Conservation (phyloP, 345 rosid genomes). For the Bruguiera gymnorhiza region DNA sequence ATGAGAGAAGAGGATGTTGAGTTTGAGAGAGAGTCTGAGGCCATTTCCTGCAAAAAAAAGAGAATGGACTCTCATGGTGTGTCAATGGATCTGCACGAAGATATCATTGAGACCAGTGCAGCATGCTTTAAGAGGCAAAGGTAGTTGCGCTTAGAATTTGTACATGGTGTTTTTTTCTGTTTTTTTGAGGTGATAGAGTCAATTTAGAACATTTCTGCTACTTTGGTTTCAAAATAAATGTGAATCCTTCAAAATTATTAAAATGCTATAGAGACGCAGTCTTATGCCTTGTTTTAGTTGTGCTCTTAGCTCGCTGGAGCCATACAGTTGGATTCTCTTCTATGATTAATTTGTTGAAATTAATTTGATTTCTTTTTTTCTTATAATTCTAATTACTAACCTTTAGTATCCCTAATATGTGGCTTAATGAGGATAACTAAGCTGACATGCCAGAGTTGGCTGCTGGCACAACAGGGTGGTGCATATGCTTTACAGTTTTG, state of each 20-base stretch:
- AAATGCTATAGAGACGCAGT: too few relatives aligned
- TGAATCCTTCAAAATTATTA: too few relatives aligned
- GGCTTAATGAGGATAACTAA: too few relatives aligned
- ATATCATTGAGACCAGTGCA: conserved; percentile 22
- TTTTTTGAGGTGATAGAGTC: too few relatives aligned
- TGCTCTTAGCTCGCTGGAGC: neutral
- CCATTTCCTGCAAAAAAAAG: conserved; percentile 39
- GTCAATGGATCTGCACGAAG: conserved; percentile 24
- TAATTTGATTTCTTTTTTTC: too few relatives aligned
- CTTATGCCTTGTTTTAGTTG: neutral
- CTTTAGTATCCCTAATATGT: too few relatives aligned
- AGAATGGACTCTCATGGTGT: conserved; percentile 37
- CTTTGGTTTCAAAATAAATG: conserved; percentile 4
- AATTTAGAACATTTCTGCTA: conserved; percentile 9
- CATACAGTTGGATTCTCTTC: too few relatives aligned
- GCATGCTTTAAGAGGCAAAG: conserved; percentile 44
- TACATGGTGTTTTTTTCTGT: conserved; percentile 3
- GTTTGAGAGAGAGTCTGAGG: conserved; percentile 27
- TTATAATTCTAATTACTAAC: too few relatives aligned
- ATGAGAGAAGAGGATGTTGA: conserved; percentile 11
- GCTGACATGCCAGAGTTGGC: too few relatives aligned
- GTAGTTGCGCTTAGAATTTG: conserved; percentile 27
- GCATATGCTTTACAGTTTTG: neutral
- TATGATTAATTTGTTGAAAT: too few relatives aligned
- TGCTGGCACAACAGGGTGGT: too few relatives aligned